phyloP scores from a whole-genome alignment of 169 alveolate genomes.

The Besnoitia besnoiti region DNA sequence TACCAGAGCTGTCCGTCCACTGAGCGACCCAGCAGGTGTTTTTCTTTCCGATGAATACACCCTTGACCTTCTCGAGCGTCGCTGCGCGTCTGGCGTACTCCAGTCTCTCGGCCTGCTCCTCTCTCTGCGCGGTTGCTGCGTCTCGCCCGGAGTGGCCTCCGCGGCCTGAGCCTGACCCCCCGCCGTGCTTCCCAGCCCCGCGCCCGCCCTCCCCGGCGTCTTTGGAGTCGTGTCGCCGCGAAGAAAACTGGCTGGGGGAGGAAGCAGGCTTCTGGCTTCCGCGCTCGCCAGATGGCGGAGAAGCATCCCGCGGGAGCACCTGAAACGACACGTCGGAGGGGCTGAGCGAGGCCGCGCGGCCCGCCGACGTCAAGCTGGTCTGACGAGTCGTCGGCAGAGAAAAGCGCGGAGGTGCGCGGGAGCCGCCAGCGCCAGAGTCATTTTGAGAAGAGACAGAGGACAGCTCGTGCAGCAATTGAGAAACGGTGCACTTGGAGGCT shows the following conservation, averaged over 20 bases:
- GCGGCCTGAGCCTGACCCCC: not conserved
- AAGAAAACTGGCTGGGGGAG: not conserved
- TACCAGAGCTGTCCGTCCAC: conserved; percentile 66
- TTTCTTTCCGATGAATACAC: conserved; percentile 66
- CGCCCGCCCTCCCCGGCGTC: not conserved
- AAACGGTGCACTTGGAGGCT: no score
- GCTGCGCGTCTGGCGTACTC: conserved; percentile 65
- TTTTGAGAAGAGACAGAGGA: not conserved
- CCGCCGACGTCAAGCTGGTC: no score
- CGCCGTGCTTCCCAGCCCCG: not conserved
- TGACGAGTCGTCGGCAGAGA: no score
- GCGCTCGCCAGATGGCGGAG: no score
- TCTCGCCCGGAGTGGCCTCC: not conserved
- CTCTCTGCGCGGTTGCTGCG: not conserved
- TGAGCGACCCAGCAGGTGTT: conserved; percentile 70
- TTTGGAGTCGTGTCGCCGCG: not conserved
- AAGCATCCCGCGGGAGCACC: no score
- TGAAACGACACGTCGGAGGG: no score
- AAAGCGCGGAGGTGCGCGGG: not conserved
- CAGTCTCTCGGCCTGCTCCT: conserved; percentile 56
- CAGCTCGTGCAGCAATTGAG: no score
- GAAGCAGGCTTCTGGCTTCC: not conserved
- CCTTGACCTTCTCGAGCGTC: conserved; percentile 60
- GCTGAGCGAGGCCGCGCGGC: no score
- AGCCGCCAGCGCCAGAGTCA: not conserved